Conservation (phyloP, 768 basidiomycete genomes). For the Leccinum subgranulosum region DNA sequence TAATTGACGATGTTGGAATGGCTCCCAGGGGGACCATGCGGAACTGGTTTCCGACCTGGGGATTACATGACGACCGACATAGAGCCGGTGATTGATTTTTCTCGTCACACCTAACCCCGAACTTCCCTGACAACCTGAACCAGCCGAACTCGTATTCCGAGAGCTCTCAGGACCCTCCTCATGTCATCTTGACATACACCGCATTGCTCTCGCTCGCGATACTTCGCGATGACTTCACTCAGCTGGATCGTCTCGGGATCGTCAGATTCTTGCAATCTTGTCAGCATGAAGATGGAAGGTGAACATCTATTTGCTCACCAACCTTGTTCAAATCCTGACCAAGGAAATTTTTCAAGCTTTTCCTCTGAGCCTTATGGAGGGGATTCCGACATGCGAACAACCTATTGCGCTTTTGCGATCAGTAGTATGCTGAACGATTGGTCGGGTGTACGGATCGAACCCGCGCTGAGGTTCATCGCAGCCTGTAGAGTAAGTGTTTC, state of each 20-base stretch:
- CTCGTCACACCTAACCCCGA: not conserved
- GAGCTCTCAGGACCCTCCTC: constrained; percentile 59
- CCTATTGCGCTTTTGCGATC: constrained; percentile 86
- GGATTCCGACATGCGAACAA: constrained; percentile 79
- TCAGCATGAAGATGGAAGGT: constrained; percentile 86
- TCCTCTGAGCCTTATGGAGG: constrained; percentile 62
- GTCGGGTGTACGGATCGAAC: constrained; percentile 63
- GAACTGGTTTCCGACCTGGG: constrained; percentile 72
- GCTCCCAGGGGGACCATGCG: constrained; percentile 50
- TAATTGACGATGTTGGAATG: not conserved
- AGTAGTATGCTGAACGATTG: constrained; percentile 77
- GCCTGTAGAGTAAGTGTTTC: constrained; percentile 61
- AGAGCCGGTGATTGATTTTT: constrained; percentile 10
- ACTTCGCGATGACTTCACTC: constrained; percentile 79
- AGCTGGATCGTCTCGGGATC: constrained; percentile 69
- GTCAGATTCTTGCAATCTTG: constrained; percentile 63
- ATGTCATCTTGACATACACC: constrained; percentile 93
- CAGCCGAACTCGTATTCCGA: constrained; percentile 39
- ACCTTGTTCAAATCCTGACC: constrained; percentile 12
- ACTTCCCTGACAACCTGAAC: constrained; percentile 10
- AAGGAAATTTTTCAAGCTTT: constrained; percentile 47
- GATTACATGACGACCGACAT: constrained; percentile 56
- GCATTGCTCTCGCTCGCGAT: constrained; percentile 81
- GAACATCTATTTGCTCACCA: not conserved
- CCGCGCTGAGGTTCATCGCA: constrained; percentile 61